phyloP scores from a whole-genome alignment of 495 filamentous ascomycete genomes.

The Penicillium ochrochloron region DNA sequence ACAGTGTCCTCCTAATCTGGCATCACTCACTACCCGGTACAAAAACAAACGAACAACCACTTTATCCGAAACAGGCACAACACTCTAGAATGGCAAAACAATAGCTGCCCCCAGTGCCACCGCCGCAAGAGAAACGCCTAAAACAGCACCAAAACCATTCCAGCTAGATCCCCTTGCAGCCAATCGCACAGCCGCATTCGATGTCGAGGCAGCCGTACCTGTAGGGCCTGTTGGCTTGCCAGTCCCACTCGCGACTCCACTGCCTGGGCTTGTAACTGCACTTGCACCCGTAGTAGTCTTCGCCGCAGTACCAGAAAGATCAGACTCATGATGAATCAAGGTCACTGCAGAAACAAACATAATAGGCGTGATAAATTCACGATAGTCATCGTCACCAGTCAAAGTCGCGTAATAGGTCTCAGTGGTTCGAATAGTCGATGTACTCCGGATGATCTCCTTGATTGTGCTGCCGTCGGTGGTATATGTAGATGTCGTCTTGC shows the following conservation, averaged over 20 bases:
- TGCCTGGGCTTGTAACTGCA: background rate
- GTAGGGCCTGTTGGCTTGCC: background rate
- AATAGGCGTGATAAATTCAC: background rate
- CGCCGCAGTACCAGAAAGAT: background rate
- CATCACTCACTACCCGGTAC: background rate
- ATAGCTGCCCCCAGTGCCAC: background rate
- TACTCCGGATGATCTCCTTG: background rate
- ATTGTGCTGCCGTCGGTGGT: background rate
- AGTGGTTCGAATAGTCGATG: background rate
- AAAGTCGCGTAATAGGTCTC: background rate
- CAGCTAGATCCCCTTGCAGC: background rate
- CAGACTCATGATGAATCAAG: background rate
- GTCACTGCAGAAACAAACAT: background rate
- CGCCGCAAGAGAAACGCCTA: background rate
- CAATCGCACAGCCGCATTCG: background rate
- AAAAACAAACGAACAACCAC: background rate
- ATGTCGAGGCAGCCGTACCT: background rate
- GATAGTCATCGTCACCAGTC: background rate
- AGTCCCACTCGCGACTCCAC: background rate
- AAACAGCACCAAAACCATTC: background rate
- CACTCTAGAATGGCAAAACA: background rate
- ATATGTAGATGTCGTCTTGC: background rate
- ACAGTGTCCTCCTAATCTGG: too few relatives aligned
- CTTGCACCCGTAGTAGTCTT: background rate
- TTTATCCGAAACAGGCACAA: background rate